These are phyloP conservation scores for Viola pubescens DNA, from an alignment of 441 rosid genomes.

Conservation along the genomic window DNA sequence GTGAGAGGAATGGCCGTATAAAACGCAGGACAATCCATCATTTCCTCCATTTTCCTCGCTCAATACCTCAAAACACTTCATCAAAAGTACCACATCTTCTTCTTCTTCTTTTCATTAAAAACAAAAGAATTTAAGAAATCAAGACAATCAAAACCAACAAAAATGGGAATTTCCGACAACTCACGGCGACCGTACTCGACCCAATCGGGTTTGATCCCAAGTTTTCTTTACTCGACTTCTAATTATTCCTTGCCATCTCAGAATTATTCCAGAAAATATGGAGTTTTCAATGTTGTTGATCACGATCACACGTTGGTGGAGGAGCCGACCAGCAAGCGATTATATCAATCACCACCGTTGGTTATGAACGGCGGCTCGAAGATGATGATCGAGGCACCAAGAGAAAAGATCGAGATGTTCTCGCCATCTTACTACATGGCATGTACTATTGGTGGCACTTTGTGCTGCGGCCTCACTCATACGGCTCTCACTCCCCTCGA, in stretches of 20 bases:
- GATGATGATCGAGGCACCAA: conserved; percentile 61
- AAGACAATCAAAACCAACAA: background rate
- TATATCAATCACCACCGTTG: conserved; percentile 10
- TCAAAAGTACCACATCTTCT: background rate
- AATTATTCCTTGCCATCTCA: conserved; percentile 13
- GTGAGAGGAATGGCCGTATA: background rate
- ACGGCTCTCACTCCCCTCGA: conserved; percentile 93
- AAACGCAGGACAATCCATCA: conserved; percentile 12
- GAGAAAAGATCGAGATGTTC: conserved; percentile 78
- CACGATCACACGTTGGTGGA: conserved; percentile 4
- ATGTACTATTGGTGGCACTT: conserved; percentile 66
- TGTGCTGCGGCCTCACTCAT: conserved; percentile 94
- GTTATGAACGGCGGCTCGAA: conserved; percentile 20
- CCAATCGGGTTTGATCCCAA: conserved; percentile 44
- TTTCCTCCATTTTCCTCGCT: conserved; percentile 14
- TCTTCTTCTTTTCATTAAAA: background rate
- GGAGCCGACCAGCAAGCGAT: background rate
- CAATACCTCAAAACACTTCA: background rate
- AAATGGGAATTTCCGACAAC: conserved; percentile 39
- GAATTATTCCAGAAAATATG: background rate
- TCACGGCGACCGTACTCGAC: conserved; percentile 17
- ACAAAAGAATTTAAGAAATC: background rate
- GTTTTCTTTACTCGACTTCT: conserved; percentile 54
- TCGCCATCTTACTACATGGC: conserved; percentile 89
- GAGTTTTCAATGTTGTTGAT: conserved; percentile 15